These are phyloP conservation scores for Vigna hirtella DNA, from an alignment of 306 rosid species.

Conservation along the genomic window DNA sequence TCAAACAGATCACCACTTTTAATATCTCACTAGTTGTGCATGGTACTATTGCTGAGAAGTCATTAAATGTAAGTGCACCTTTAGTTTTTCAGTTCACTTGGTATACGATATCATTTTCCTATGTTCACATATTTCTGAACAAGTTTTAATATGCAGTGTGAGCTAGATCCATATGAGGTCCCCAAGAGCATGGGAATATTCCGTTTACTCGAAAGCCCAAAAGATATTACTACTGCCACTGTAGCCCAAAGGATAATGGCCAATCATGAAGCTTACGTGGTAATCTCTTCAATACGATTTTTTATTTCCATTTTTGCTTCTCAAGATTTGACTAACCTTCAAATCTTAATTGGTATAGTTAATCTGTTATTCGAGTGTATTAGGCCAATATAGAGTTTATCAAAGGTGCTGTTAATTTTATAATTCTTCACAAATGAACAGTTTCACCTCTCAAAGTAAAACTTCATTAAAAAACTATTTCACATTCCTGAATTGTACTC, in stretches of 20 bases:
- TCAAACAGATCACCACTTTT: slow-evolving; percentile 89
- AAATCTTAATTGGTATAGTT: background rate
- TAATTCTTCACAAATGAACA: slow-evolving; percentile 17
- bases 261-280: slow-evolving; percentile 92
- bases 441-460: background rate
- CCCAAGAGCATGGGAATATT: slow-evolving; percentile 89
- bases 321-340: slow-evolving; percentile 11
- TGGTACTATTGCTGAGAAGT: slow-evolving; percentile 86
- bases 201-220: slow-evolving; percentile 89
- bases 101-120: slow-evolving; percentile 23
- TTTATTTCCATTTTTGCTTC: slow-evolving; percentile 2
- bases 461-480: background rate
- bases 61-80: slow-evolving; percentile 58
- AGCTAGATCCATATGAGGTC: slow-evolving; percentile 73
- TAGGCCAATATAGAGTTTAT: background rate
- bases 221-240: slow-evolving; percentile 72
- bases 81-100: slow-evolving; percentile 18
- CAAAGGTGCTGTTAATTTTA: background rate
- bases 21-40: slow-evolving; percentile 81
- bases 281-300: slow-evolving; percentile 36
- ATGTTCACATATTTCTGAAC: slow-evolving; percentile 27
- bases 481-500: background rate
- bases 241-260: slow-evolving; percentile 93
- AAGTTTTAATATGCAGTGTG: slow-evolving; percentile 59
- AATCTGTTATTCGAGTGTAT: background rate